Conservation (phyloP, 495 filamentous ascomycete genomes). For the Penicillium canescens region DNA sequence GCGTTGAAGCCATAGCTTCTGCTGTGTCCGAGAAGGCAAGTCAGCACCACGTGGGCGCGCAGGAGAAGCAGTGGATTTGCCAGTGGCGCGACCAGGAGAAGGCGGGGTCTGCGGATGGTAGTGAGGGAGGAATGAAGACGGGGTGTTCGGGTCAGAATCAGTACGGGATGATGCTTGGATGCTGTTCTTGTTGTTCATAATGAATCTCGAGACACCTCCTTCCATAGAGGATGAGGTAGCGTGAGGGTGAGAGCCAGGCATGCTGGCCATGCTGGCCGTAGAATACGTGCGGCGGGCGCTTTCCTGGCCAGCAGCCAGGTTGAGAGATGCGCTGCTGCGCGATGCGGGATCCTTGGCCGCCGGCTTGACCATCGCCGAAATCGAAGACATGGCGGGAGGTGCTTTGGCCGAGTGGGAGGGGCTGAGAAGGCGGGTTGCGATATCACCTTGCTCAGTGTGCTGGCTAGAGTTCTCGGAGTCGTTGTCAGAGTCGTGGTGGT, state of each 20-base stretch:
- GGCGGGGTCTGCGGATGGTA: constrained; percentile 50
- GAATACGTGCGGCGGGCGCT: constrained; percentile 37
- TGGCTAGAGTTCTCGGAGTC: constrained; percentile 26
- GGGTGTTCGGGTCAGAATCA: constrained; percentile 50
- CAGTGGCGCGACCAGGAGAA: constrained; percentile 31
- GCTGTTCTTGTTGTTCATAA: constrained; percentile 36
- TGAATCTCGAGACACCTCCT: constrained; percentile 49
- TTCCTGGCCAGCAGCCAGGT: constrained; percentile 35
- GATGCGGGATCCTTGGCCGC: constrained; percentile 32
- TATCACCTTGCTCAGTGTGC: constrained; percentile 32
- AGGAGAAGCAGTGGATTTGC: constrained; percentile 27
- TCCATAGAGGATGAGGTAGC: constrained; percentile 50
- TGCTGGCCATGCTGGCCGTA: constrained; percentile 28
- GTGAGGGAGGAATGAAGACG: constrained; percentile 49
- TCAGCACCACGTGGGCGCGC: constrained; percentile 37
- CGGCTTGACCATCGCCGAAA: constrained; percentile 46
- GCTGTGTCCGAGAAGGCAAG: constrained; percentile 45
- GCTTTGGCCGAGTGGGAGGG: constrained; percentile 46
- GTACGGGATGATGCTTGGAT: constrained; percentile 35
- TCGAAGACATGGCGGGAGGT: constrained; percentile 50
- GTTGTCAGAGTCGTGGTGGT: constrained; percentile 13
- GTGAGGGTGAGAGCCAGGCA: constrained; percentile 29
- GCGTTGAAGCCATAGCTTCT: constrained; percentile 51
- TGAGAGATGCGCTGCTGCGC: constrained; percentile 40
- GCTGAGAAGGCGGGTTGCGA: constrained; percentile 42